phyloP scores from a whole-genome alignment of 179 eudicot species.

The Heliamphora pulchella region DNA sequence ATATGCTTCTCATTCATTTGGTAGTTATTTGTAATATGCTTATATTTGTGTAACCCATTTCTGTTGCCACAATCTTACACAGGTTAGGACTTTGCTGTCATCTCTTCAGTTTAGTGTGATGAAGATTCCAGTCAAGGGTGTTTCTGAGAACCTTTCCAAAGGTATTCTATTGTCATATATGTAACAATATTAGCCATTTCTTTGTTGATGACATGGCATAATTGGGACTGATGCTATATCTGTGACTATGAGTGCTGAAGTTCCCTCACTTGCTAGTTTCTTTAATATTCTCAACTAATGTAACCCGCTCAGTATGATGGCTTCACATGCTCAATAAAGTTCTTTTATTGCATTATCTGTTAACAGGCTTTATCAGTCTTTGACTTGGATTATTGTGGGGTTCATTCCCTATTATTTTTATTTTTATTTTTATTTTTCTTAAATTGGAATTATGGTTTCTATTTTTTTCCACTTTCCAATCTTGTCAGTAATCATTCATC shows the following conservation, averaged over 20 bases:
- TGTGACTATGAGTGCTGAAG: background rate
- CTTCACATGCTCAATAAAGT: background rate
- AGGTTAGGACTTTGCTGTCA: slow-evolving; percentile 61
- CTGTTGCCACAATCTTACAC: slow-evolving; percentile 10
- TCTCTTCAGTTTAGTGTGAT: slow-evolving; percentile 53
- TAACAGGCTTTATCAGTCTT: background rate
- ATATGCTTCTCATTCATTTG: slow-evolving; percentile 5
- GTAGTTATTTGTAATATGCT: background rate
- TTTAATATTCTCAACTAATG: background rate
- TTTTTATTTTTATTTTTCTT: too few species aligned
- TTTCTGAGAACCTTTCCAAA: slow-evolving; percentile 40
- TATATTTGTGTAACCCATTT: background rate
- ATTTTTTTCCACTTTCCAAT: background rate
- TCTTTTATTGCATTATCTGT: too few species aligned
- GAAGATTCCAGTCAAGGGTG: slow-evolving; percentile 69
- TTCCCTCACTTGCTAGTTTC: background rate
- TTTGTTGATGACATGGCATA: background rate
- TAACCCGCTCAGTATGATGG: background rate
- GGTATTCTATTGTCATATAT: slow-evolving; percentile 34
- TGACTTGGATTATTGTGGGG: background rate
- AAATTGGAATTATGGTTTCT: background rate
- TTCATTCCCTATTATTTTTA: background rate
- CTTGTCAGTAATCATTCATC: too few species aligned
- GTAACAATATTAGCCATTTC: background rate
- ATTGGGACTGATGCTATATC: background rate